phyloP scores from a whole-genome alignment of 768 basidiomycete genomes.

The Hebeloma cylindrosporum region DNA sequence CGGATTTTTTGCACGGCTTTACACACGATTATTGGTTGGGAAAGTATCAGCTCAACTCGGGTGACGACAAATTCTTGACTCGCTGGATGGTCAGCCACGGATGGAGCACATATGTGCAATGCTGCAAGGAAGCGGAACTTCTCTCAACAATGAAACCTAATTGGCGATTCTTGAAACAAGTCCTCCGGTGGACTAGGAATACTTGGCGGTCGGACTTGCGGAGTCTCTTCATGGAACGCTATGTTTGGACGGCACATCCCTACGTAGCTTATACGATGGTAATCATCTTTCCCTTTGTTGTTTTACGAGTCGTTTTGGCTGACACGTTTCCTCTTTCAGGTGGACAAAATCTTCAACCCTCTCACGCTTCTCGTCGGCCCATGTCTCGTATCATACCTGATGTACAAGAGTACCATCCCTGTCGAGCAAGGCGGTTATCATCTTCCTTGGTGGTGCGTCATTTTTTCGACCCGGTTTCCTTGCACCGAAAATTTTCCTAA shows the following conservation, averaged over 20 bases:
- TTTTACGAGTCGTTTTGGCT: background rate
- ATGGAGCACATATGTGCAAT: constrained; percentile 93
- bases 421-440: constrained; percentile 72
- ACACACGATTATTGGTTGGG: constrained; percentile 93
- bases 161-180: constrained; percentile 94
- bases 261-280: constrained; percentile 96
- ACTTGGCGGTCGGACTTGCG: constrained; percentile 91
- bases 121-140: constrained; percentile 82
- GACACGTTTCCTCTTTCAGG: constrained; percentile 42
- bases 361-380: constrained; percentile 87
- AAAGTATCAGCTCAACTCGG: constrained; percentile 93
- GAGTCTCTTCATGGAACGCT: constrained; percentile 83
- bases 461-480: constrained; percentile 1
- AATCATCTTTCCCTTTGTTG: constrained; percentile 40
- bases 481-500: constrained; percentile 9
- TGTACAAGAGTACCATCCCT: constrained; percentile 77
- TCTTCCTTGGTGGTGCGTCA: constrained; percentile 75
- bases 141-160: constrained; percentile 95
- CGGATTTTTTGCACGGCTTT: constrained; percentile 89
- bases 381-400: constrained; percentile 68
- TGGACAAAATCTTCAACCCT: constrained; percentile 85
- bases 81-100: constrained; percentile 96
- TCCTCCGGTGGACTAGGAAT: constrained; percentile 90
- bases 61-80: constrained; percentile 93
- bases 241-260: constrained; percentile 87